Evolutionary conservation across 1,284 basidiomycete species (phyloP).

Genomic region (Cutaneotrichosporon arboriforme): DNA sequence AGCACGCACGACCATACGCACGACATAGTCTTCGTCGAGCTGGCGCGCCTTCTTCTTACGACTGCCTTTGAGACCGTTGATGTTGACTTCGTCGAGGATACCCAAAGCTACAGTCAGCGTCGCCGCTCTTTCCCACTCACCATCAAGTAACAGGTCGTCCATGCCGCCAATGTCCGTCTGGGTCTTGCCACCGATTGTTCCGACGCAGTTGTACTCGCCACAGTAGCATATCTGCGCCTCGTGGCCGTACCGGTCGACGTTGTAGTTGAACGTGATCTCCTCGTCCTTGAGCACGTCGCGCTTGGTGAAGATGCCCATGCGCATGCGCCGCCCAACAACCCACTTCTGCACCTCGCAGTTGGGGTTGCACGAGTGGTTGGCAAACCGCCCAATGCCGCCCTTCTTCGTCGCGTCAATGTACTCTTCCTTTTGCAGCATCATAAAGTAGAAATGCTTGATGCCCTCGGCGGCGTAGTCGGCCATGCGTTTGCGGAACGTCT

Average conservation of each 20-base stretch:
- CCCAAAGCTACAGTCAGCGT: constrained; percentile 67
- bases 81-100: constrained; percentile 83
- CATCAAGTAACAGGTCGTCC: constrained; percentile 92
- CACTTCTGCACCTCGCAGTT: constrained; percentile 99
- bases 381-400: constrained; percentile 92
- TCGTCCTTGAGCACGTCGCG: constrained; percentile 74
- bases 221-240: constrained; percentile 94
- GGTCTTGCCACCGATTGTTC: constrained; percentile 94
- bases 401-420: constrained; percentile 98
- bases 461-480: constrained; percentile 87
- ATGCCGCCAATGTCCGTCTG: constrained; percentile 91
- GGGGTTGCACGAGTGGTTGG: constrained; percentile 96
- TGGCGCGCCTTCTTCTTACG: constrained; percentile 89
- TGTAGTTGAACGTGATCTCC: constrained; percentile 99
- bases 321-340: constrained; percentile 84
- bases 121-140: constrained; percentile 50
- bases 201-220: constrained; percentile 92
- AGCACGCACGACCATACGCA: constrained; percentile 44
- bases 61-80: constrained; percentile 69
- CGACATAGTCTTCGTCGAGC: constrained; percentile 83
- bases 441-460: constrained; percentile 97
- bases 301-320: constrained; percentile 98
- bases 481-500: constrained; percentile 89
- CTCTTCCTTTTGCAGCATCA: constrained; percentile 99
- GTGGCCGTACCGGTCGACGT: constrained; percentile 97